Evolutionary conservation across 148 eudicot species (phyloP), one percentile per base, ranked within the genome.

Genomic region (Camellia japonica): DNA sequence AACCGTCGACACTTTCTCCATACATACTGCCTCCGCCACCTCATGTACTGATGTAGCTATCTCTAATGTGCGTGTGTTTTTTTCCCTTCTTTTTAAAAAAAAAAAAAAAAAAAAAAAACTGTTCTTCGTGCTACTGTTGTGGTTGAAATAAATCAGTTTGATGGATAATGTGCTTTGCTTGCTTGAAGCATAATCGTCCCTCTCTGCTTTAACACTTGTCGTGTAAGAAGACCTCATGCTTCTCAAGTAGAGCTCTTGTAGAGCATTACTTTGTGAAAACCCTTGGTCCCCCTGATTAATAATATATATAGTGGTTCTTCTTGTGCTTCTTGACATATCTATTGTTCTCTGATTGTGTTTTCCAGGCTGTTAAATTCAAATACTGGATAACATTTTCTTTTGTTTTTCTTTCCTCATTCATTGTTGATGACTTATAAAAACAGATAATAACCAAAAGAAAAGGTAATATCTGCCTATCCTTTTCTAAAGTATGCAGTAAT

Each of bases 11-110:
- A 5, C 30, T 15, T 63, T 70, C 68, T 41, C 61, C 69, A 18
- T 38, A 10, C 42, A 59, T 52, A 51, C 10, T 62, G 72, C 84
- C 84, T 13, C 82, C 85, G 16, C 76, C 80, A 56, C 71, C 82
- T 62, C 77, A 15, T 78, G 59, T 62, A 46, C 59, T 62, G 77
- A 68, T 38, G 77, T 65, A 74, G 64, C 49, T 16, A 44, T 47
- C 60, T 12, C 30, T 30, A 6, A 11, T 9, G 7, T 16, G 0
- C 20, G 44, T 43, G 44, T 9, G 18, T 8, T 30, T 15, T 72
- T 3, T 43, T 20, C 14, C 4, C 3, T 12, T 64, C 2, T 46
- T 19, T 44, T 10, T 2, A 23, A 23, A 23, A 23, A 23, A 23
- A 23, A 23, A 23, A 23, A 23, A 23, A 23, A 23, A 23, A 23